Evolutionary conservation across 225 moss, liverwort and hornwort genomes (phyloP).

Genomic region (Polytrichum commune): DNA sequence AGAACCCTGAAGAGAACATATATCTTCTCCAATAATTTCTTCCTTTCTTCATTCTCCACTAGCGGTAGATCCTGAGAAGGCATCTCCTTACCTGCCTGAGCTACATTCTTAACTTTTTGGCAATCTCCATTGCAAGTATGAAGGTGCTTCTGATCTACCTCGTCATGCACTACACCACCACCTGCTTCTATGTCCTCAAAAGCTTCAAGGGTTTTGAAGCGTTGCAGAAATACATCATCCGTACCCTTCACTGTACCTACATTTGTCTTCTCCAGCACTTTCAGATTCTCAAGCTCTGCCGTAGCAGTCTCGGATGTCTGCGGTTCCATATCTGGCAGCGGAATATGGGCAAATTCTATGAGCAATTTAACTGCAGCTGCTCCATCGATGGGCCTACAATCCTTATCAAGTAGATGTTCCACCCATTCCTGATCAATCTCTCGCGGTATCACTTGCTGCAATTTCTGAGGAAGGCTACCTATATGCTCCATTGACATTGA

Average conservation of each 20-base stretch:
- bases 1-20: constrained; percentile 22
- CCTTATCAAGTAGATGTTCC: constrained; percentile 31
- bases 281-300: neutral
- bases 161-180: constrained; percentile 9
- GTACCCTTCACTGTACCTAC: constrained; percentile 2
- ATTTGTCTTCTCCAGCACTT: neutral
- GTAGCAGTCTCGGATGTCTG: constrained; percentile 5
- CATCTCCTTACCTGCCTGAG: constrained; percentile 16
- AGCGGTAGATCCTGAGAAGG: constrained; percentile 23
- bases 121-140: constrained; percentile 21
- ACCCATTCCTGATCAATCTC: constrained; percentile 33
- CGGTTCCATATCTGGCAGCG: constrained; percentile 9
- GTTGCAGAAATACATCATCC: constrained; percentile 4
- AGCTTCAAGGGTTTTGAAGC: neutral
- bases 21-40: constrained; percentile 26
- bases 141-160: constrained; percentile 12
- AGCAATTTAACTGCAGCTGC: constrained; percentile 24
- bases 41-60: constrained; percentile 26
- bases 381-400: constrained; percentile 33
- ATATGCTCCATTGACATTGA: constrained; percentile 25
- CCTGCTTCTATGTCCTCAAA: constrained; percentile 27
- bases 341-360: constrained; percentile 23
- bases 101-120: constrained; percentile 15
- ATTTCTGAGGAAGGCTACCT: constrained; percentile 23
- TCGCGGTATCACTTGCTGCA: constrained; percentile 29